phyloP scores from a whole-genome alignment of 1,284 basidiomycete genomes.

The Cryptococcus maquisensis region DNA sequence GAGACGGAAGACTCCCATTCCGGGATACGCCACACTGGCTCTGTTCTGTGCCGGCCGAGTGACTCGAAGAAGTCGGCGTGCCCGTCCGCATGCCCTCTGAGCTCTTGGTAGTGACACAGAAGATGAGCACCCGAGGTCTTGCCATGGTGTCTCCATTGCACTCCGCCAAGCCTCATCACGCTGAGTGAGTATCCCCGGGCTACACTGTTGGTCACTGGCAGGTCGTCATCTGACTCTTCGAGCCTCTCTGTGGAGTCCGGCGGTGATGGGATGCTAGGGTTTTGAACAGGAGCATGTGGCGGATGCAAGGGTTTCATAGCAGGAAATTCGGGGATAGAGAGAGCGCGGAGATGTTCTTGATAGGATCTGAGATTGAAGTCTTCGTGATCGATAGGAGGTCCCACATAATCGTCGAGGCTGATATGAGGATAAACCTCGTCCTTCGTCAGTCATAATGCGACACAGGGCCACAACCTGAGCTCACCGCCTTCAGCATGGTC shows the following conservation, averaged over 20 bases:
- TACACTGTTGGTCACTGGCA: slow-evolving; percentile 15
- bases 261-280: neutral
- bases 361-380: slow-evolving; percentile 59
- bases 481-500: slow-evolving; percentile 58
- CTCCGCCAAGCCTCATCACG: slow-evolving; percentile 36
- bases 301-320: slow-evolving; percentile 24
- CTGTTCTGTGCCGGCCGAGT: slow-evolving; percentile 28
- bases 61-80: slow-evolving; percentile 25
- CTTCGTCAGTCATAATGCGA: neutral
- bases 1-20: slow-evolving; percentile 48
- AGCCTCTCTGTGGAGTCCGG: neutral
- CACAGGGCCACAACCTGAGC: slow-evolving; percentile 20
- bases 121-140: slow-evolving; percentile 66
- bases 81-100: slow-evolving; percentile 49
- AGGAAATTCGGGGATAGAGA: slow-evolving; percentile 39
- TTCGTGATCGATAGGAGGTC: slow-evolving; percentile 63
- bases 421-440: slow-evolving; percentile 63
- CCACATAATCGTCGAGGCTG: slow-evolving; percentile 64
- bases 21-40: slow-evolving; percentile 45
- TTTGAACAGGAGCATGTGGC: neutral
- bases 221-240: slow-evolving; percentile 18
- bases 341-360: slow-evolving; percentile 26
- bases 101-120: slow-evolving; percentile 61
- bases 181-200: slow-evolving; percentile 29
- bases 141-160: slow-evolving; percentile 60